Evolutionary conservation across 345 rosid species (phyloP), one percentile per base, ranked within the genome.

Genomic region (Syzygium aromaticum): DNA sequence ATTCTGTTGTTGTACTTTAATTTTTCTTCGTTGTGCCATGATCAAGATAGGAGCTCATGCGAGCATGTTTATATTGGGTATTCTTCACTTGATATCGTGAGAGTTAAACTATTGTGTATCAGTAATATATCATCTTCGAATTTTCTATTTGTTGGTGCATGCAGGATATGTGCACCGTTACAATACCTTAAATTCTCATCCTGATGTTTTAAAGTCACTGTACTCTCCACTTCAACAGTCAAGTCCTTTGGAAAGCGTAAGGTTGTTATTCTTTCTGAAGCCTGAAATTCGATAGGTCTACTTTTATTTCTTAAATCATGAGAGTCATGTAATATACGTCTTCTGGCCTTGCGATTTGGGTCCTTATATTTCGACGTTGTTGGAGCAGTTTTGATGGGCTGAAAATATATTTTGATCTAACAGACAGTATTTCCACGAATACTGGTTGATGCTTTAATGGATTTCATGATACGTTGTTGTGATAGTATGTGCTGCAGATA

Each of bases 221-320:
- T 97, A 96, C 92, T 97, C 99, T 87, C 99, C 98, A 87, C 99
- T 97, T 90, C 99, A 97, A 89, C 96, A 93, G 78, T 94, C 97
- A 88, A 97, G 98, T 91, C 90, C 99, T 85, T 93, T 97, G 92
- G 99, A 97, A 92, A 95, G 95, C 86, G 90, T 97, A 92, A 96
- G 98, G 99, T 95, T 92, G 77, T 61, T 67, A 51, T 38, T 38
- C 59, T 77, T 56, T 77, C 28, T 84, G 67, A 85, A 77, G 51
- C 86, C 9, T 54, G 33, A 8, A 8, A 53, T 6, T 73, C 1
- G 9, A 40, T 53, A 40, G 28, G 56, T 43, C 38, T 38, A 49
- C 25, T 22, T 85, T 85, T 61, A 30, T 59, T 46, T 61, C 63
- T 33, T 73, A 73, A 67, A 67, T 73, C 80, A 73, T 19, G 25